phyloP scores from a whole-genome alignment of 2,329 filamentous ascomycete genomes.

The Thelonectria rubi region DNA sequence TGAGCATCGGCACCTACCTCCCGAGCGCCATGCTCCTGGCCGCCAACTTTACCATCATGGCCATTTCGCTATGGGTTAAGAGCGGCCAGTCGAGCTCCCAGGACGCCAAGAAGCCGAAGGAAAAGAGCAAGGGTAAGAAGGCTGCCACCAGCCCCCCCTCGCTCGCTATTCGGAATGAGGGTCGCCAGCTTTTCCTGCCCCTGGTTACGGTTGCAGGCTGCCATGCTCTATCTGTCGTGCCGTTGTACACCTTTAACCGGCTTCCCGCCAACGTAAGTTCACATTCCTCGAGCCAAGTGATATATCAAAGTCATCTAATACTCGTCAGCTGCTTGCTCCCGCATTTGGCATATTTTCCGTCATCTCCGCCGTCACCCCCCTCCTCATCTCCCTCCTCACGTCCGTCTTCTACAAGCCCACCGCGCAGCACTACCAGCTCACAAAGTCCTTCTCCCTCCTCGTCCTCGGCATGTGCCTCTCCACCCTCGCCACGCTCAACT shows the following conservation, averaged over 20 bases:
- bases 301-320: not conserved
- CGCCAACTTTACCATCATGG: constrained; percentile 94
- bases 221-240: constrained; percentile 81
- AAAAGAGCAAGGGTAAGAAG: constrained; percentile 38
- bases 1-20: constrained; percentile 97
- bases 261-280: constrained; percentile 68
- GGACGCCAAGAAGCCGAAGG: constrained; percentile 24
- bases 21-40: constrained; percentile 98
- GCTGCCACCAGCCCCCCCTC: constrained; percentile 43
- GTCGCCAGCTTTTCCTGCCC: constrained; percentile 76
- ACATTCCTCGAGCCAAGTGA: not conserved
- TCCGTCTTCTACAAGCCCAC: constrained; percentile 62
- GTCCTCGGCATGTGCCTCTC: constrained; percentile 91
- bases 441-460: constrained; percentile 92
- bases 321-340: constrained; percentile 63
- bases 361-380: constrained; percentile 65
- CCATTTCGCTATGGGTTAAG: constrained; percentile 91
- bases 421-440: constrained; percentile 76
- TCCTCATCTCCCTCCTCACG: constrained; percentile 64
- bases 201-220: constrained; percentile 75
- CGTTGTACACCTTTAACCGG: constrained; percentile 88
- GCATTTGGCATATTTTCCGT: constrained; percentile 67
- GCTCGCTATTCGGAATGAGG: constrained; percentile 48
- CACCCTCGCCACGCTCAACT: constrained; percentile 93
- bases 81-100: constrained; percentile 69